phyloP scores from a whole-genome alignment of 1,284 basidiomycete species.

The Naganishia sp. region DNA sequence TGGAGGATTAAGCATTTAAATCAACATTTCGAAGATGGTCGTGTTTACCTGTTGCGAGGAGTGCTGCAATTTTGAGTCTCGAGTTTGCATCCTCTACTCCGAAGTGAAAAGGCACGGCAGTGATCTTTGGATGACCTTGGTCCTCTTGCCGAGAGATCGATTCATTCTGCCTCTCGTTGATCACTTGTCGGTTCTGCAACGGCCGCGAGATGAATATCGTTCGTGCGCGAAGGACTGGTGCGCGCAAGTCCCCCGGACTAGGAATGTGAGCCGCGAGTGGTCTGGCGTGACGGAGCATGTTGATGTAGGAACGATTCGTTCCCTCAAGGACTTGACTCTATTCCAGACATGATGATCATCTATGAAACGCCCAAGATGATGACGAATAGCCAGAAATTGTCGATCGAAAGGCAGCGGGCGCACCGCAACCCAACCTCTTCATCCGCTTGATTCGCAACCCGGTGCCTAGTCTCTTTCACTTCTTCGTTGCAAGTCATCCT shows the following conservation, averaged over 20 bases:
- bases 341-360: not conserved
- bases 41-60: constrained; percentile 18
- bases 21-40: not conserved
- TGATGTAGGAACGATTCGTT: not conserved
- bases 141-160: not conserved
- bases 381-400: constrained; percentile 21
- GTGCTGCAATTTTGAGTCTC: constrained; percentile 11
- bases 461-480: not conserved
- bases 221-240: not conserved
- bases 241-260: not conserved
- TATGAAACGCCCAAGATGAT: not conserved
- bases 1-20: not conserved
- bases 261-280: not conserved
- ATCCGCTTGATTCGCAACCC: too few relatives aligned
- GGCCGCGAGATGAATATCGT: not conserved
- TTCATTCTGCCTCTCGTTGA: not conserved
- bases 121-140: constrained; percentile 17
- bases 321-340: not conserved
- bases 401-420: not conserved
- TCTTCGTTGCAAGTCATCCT: not conserved
- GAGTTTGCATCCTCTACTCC: constrained; percentile 7
- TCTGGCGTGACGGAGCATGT: constrained; percentile 1
- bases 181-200: not conserved
- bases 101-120: constrained; percentile 23
- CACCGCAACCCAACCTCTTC: not conserved